Evolutionary conservation across 2,329 filamentous ascomycete species (phyloP).

Genomic region (Ceratocystis harringtonii): DNA sequence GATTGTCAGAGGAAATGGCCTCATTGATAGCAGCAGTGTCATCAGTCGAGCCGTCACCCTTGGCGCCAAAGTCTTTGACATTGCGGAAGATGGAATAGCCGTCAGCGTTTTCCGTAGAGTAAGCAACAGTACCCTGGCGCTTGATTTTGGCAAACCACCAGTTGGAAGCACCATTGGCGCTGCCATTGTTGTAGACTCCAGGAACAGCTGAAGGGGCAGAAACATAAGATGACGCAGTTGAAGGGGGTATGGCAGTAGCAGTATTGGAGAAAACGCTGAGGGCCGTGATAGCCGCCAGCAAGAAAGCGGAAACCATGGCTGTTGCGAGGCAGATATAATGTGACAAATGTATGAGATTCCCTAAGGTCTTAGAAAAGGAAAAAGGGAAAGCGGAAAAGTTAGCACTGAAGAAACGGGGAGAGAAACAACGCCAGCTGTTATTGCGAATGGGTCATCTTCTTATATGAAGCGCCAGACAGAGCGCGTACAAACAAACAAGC

Average conservation of each 20-base stretch:
- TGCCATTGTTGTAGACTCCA: constrained; percentile 10
- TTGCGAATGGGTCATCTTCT: not conserved
- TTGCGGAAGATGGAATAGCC: constrained; percentile 63
- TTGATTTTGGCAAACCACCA: constrained; percentile 62
- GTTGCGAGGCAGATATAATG: constrained; percentile 5
- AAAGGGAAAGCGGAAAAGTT: constrained; percentile 3
- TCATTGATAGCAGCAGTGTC: constrained; percentile 80
- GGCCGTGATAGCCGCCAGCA: constrained; percentile 16
- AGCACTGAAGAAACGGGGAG: not conserved
- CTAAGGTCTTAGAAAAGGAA: not conserved
- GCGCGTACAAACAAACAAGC: not conserved
- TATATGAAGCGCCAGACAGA: not conserved
- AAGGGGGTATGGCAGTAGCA: constrained; percentile 14
- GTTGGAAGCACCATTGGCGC: constrained; percentile 28
- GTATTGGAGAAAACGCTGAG: constrained; percentile 14
- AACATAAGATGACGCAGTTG: constrained; percentile 7
- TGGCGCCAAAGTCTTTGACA: constrained; percentile 60
- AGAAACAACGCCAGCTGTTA: not conserved
- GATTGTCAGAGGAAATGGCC: constrained; percentile 60
- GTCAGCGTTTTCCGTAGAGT: constrained; percentile 28
- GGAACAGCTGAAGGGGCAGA: constrained; percentile 9
- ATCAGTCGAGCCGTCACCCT: constrained; percentile 54
- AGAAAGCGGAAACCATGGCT: constrained; percentile 15
- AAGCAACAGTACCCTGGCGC: constrained; percentile 54
- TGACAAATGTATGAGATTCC: not conserved